These are phyloP conservation scores for Rhizopus delemar DNA, from an alignment of 371 early-diverging fungal genomes.

Conservation along the genomic window DNA sequence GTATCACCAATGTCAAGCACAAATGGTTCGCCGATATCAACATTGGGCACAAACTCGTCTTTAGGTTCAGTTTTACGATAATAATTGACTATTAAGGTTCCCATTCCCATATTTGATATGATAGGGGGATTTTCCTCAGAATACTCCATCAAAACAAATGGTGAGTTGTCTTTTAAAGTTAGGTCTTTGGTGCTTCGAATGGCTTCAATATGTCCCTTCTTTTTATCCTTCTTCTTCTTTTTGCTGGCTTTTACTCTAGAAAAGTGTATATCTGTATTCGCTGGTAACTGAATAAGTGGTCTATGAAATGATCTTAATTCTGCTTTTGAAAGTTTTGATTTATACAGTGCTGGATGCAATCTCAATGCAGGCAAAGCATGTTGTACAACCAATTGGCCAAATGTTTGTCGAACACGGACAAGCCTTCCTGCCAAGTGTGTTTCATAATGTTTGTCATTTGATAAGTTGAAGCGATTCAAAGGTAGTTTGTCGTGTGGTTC, in stretches of 20 bases:
- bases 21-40: conserved; percentile 84
- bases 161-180: conserved; percentile 85
- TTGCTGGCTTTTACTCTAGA: conserved; percentile 70
- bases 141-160: conserved; percentile 93
- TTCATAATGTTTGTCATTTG: conserved; percentile 95
- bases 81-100: conserved; percentile 93
- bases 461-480: conserved; percentile 90
- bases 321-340: conserved; percentile 80
- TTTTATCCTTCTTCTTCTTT: conserved; percentile 78
- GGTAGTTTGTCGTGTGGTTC: conserved; percentile 58
- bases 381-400: conserved; percentile 88
- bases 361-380: conserved; percentile 94
- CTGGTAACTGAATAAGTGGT: conserved; percentile 73
- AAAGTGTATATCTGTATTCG: conserved; percentile 62
- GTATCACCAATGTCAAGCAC: conserved; percentile 94
- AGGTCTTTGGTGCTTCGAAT: conserved; percentile 88
- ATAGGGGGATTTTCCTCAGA: conserved; percentile 99
- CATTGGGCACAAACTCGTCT: conserved; percentile 76
- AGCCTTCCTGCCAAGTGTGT: conserved; percentile 69
- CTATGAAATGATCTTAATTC: conserved; percentile 96
- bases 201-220: conserved; percentile 71
- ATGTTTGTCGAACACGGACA: conserved; percentile 83
- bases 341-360: conserved; percentile 87
- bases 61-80: conserved; percentile 92
- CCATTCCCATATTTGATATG: conserved; percentile 97